These are phyloP conservation scores for Umbelopsis vinacea DNA, from an alignment of 192 early-diverging fungal species.

Conservation along the genomic window DNA sequence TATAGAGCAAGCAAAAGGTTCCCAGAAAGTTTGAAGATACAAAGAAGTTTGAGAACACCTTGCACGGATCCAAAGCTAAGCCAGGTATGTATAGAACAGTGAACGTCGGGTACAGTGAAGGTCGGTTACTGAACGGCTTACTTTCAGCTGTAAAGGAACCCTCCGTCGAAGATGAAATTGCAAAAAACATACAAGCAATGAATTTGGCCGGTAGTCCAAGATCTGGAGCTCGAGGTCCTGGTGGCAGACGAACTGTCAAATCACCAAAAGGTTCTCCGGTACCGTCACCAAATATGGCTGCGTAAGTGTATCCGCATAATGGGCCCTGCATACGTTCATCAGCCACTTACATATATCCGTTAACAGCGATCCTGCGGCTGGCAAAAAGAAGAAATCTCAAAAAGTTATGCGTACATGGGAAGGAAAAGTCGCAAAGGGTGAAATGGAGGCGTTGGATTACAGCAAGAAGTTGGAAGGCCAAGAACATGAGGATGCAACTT, in stretches of 20 bases:
- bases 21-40: conserved; percentile 86
- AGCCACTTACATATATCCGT: background rate
- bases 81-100: conserved; percentile 41
- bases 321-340: background rate
- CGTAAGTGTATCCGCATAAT: conserved; percentile 14
- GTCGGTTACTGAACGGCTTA: background rate
- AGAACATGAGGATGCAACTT: conserved; percentile 23
- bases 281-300: conserved; percentile 24
- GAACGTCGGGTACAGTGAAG: background rate
- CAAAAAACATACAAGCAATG: conserved; percentile 52
- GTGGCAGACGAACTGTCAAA: conserved; percentile 4
- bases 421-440: conserved; percentile 62
- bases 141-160: conserved; percentile 13
- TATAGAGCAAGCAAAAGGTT: conserved; percentile 49
- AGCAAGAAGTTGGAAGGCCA: background rate
- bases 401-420: conserved; percentile 81
- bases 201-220: conserved; percentile 44
- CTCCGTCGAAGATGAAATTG: conserved; percentile 53
- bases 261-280: conserved; percentile 20
- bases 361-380: conserved; percentile 16
- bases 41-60: conserved; percentile 69
- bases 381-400: conserved; percentile 54
- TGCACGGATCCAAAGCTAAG: conserved; percentile 57
- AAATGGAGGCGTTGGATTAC: conserved; percentile 59
- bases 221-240: conserved; percentile 32